A percentile compares a stretch with the other conserved stretches of the same genome.
Conservation (phyloP, 2,329 filamentous ascomycete species). For the Xenosphaeropsis pyriputrescens region DNA sequence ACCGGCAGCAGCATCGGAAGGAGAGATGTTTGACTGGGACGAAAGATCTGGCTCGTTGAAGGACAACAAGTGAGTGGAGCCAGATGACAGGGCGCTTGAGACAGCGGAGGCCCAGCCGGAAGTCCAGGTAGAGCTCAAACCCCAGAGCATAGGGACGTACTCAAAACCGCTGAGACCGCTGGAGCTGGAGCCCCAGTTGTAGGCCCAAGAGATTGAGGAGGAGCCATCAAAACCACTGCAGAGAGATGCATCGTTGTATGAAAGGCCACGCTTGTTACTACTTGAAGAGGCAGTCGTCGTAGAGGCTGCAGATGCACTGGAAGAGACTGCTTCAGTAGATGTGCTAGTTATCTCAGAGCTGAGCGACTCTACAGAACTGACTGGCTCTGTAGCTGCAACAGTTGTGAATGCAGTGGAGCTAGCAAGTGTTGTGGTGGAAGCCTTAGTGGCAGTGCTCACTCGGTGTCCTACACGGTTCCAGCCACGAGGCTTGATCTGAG, state of each 20-base stretch:
- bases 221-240: slow-evolving; percentile 27
- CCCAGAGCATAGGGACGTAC: slow-evolving; percentile 55
- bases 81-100: slow-evolving; percentile 34
- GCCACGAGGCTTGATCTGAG: too few relatives aligned
- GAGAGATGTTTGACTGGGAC: slow-evolving; percentile 33
- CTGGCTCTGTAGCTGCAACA: too few relatives aligned
- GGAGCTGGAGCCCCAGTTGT: slow-evolving; percentile 47
- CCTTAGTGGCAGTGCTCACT: too few relatives aligned
- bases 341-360: too few relatives aligned
- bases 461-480: too few relatives aligned
- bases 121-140: slow-evolving; percentile 26
- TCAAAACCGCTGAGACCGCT: slow-evolving; percentile 33
- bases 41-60: slow-evolving; percentile 58
- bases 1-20: slow-evolving; percentile 20
- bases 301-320: too few relatives aligned
- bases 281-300: not conserved
- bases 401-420: too few relatives aligned
- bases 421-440: too few relatives aligned
- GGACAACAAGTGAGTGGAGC: slow-evolving; percentile 40
- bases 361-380: too few relatives aligned
- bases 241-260: slow-evolving; percentile 37
- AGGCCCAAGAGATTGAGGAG: slow-evolving; percentile 38
- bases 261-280: slow-evolving; percentile 32
- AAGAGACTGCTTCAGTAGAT: too few relatives aligned
- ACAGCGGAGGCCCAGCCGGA: slow-evolving; percentile 33